Base-by-base conservation (phyloP, 768 basidiomycete genomes). In the Leccinum sublutescens region DNA sequence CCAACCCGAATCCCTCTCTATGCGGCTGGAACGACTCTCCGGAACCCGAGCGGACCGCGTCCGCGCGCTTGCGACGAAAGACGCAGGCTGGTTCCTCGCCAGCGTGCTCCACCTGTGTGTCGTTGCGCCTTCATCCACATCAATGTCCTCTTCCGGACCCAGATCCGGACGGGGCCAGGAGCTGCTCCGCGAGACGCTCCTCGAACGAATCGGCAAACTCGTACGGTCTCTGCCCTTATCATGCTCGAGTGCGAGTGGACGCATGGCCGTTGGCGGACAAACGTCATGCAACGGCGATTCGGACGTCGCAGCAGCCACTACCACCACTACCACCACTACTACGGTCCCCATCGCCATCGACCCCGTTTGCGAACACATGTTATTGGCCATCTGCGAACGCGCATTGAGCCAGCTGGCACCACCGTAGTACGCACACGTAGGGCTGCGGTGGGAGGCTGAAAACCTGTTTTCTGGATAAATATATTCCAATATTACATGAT, bases 371-470 rank as follows among this genome's bases (percentile, higher is more conserved):
- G 68, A 52, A 52, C 63, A 68, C 50, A 72, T 72, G 60, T 19
- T 74, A 34, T 25, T 74, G 11, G 71, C 72, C 33, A 59, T 66
- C 12, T 72, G 71, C 52, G 71, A 74, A 57, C 66, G 64, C 12
- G 59, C 66, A 34, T 38, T 71, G 48, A 21, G 62, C 36, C 51
- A 64, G 14, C 59, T 68, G 23, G 40, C 33, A 10, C 38, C 57
- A 8, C 50, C 25, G 1, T 25, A 23, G 15, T 15, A 36, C 36
- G 15, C 36, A 36, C 36, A 15, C 12, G 33, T 12, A 33, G 27
- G 10, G 31, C 31, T 36, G 14, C 14, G 14, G 34, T 36, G 12
- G 5, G 34, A 34, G 34, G 34, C 34, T 34, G 34, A 34, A 34
- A 14, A 34, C 25, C 33, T 29, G 29, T 29, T 34, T 34, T 27